Conservation (phyloP, 2,329 filamentous ascomycete genomes). For the Paraphoma chrysanthemicola region DNA sequence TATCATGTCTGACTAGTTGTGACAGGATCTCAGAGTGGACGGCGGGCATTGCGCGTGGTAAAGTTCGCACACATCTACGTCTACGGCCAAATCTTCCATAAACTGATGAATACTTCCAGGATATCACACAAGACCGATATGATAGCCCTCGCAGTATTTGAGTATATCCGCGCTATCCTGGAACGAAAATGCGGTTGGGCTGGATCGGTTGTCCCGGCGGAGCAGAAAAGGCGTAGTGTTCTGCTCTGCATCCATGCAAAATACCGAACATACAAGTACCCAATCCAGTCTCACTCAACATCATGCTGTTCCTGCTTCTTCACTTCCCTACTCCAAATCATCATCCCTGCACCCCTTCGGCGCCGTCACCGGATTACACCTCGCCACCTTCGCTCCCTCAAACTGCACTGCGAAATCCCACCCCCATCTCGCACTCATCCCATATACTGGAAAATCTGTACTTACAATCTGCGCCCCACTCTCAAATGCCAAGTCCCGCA, state of each 20-base stretch:
- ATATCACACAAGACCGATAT: too few species aligned
- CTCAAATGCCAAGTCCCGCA: constrained; percentile 52
- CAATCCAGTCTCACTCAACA: background rate
- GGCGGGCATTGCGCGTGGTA: constrained; percentile 48
- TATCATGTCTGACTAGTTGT: background rate
- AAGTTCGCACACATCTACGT: background rate
- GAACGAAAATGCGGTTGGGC: too few species aligned
- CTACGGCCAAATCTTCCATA: too few species aligned
- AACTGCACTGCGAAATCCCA: constrained; percentile 55
- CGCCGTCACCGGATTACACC: constrained; percentile 49
- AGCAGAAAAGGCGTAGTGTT: background rate
- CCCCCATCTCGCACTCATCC: constrained; percentile 56
- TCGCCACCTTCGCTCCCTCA: constrained; percentile 36
- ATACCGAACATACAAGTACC: too few species aligned
- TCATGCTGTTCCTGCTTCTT: background rate
- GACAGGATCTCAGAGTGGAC: constrained; percentile 49
- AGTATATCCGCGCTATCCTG: too few species aligned
- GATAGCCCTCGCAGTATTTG: too few species aligned
- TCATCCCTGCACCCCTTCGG: constrained; percentile 45
- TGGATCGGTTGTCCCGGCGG: background rate
- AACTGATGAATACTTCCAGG: too few species aligned
- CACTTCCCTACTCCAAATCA: constrained; percentile 18
- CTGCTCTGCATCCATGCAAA: too few species aligned
- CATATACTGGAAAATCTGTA: constrained; percentile 57
- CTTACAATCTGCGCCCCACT: constrained; percentile 60